A percentile compares a stretch with the other conserved stretches of the same genome.
These are phyloP conservation scores for Xenoacremonium recifei DNA, from an alignment of 2,329 filamentous ascomycete species.

Conservation along the genomic window DNA sequence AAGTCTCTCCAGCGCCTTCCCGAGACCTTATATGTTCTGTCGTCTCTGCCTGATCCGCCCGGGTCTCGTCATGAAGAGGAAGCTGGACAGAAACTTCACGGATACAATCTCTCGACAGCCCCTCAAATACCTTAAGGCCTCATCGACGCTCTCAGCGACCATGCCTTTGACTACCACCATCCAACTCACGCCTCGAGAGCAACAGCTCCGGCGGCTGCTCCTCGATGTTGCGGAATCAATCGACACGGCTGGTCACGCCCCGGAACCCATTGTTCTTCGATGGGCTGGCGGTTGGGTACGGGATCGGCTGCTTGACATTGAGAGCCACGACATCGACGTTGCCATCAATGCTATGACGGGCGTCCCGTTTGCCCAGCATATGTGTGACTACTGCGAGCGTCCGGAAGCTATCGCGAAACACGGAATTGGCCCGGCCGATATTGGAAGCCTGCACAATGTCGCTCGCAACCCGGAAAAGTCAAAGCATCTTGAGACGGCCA, in stretches of 20 bases:
- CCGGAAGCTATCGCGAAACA: constrained; percentile 62
- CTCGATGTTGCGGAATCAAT: constrained; percentile 73
- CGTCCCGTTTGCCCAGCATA: constrained; percentile 66
- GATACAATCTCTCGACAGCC: constrained; percentile 14
- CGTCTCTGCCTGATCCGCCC: constrained; percentile 17
- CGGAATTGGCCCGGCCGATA: constrained; percentile 52
- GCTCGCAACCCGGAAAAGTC: constrained; percentile 93
- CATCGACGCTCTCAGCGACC: constrained; percentile 3
- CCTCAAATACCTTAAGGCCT: background rate
- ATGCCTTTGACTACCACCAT: constrained; percentile 32
- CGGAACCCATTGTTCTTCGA: constrained; percentile 62
- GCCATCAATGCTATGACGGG: constrained; percentile 86
- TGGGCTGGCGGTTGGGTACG: constrained; percentile 89
- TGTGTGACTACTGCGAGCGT: constrained; percentile 66
- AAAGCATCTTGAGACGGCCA: constrained; percentile 92
- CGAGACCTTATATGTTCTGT: too few species aligned
- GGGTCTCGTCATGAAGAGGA: constrained; percentile 34
- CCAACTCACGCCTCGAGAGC: constrained; percentile 67
- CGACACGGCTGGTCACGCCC: constrained; percentile 46
- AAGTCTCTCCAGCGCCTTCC: too few species aligned
- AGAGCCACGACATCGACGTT: constrained; percentile 79
- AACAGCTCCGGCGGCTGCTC: constrained; percentile 70
- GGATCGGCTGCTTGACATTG: constrained; percentile 72
- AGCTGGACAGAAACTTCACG: constrained; percentile 27
- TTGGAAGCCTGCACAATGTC: constrained; percentile 83